Percentiles rank a stretch among this genome's conserved stretches.
These are phyloP conservation scores for Yamadazyma mexicana DNA, from an alignment of 1,139 yeast species.

Conservation along the genomic window DNA sequence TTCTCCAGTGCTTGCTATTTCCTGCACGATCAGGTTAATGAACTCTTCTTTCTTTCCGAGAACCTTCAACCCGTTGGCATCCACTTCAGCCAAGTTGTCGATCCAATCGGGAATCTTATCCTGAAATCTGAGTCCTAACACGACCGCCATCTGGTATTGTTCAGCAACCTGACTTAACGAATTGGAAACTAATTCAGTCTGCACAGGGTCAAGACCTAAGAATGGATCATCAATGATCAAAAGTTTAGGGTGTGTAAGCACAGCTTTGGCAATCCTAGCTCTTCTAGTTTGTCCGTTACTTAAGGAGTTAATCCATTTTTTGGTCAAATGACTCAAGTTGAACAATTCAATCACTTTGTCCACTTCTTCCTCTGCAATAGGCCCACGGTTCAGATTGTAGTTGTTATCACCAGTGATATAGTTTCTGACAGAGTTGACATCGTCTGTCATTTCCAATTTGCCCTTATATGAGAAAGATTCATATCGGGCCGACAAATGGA, in stretches of 20 bases:
- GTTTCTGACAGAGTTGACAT: slow-evolving; percentile 68
- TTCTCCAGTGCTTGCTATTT: slow-evolving; percentile 4
- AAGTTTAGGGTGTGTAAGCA: slow-evolving; percentile 64
- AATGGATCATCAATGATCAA: slow-evolving; percentile 88
- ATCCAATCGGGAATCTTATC: slow-evolving; percentile 82
- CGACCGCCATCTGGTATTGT: slow-evolving; percentile 35
- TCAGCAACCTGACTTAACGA: slow-evolving; percentile 28
- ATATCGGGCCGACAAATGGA: slow-evolving; percentile 85
- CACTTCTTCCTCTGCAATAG: slow-evolving; percentile 26
- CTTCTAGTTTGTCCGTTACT: slow-evolving; percentile 94
- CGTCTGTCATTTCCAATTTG: slow-evolving; percentile 57
- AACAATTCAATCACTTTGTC: slow-evolving; percentile 48
- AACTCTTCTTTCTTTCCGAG: slow-evolving; percentile 46
- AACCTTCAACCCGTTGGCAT: slow-evolving; percentile 49
- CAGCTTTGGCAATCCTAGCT: slow-evolving; percentile 77
- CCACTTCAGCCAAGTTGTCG: slow-evolving; percentile 64
- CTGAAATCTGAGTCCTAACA: slow-evolving; percentile 75
- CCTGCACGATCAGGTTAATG: slow-evolving; percentile 7
- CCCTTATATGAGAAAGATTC: slow-evolving; percentile 72
- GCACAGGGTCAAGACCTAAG: slow-evolving; percentile 81
- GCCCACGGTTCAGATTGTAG: slow-evolving; percentile 32
- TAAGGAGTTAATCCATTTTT: slow-evolving; percentile 80
- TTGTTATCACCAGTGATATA: slow-evolving; percentile 53
- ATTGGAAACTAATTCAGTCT: slow-evolving; percentile 59
- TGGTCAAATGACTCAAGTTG: slow-evolving; percentile 54